Evolutionary conservation across 805 yeast genomes (phyloP).

Genomic region (Saccharomycopsis fodiens): DNA sequence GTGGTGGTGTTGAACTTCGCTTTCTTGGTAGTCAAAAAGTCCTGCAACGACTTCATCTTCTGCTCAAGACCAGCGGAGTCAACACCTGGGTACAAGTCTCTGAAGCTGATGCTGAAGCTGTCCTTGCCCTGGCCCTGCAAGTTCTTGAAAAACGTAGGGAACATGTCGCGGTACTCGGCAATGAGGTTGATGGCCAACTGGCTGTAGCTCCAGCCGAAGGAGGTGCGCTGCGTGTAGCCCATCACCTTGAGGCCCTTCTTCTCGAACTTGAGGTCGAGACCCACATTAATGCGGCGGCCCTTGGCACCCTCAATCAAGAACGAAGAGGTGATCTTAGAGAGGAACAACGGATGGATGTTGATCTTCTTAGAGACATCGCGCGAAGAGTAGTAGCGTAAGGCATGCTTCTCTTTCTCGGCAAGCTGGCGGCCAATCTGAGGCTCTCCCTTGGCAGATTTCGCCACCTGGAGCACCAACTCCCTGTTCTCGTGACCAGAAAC

Average conservation of each 20-base stretch:
- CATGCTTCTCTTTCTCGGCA: conserved; percentile 47
- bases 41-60: conserved; percentile 26
- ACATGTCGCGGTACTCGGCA: conserved; percentile 49
- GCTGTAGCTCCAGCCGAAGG: conserved; percentile 76
- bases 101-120: conserved; percentile 21
- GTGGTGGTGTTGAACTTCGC: conserved; percentile 56
- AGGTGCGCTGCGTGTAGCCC: conserved; percentile 69
- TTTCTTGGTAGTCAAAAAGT: conserved; percentile 43
- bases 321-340: conserved; percentile 73
- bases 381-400: conserved; percentile 56
- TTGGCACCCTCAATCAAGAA: conserved; percentile 50
- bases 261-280: conserved; percentile 80
- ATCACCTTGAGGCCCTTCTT: conserved; percentile 72
- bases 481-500: conserved; percentile 50
- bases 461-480: conserved; percentile 46
- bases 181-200: conserved; percentile 63
- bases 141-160: conserved; percentile 51
- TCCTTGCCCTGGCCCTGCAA: conserved; percentile 23
- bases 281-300: conserved; percentile 56
- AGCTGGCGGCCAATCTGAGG: conserved; percentile 59
- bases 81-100: conserved; percentile 31
- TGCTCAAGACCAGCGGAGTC: conserved; percentile 24
- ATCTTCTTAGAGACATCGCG: conserved; percentile 54
- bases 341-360: conserved; percentile 51
- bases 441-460: conserved; percentile 41